Evolutionary conservation across 208 protist genomes (phyloP).

Genomic region (Herpetomonas muscarum): DNA sequence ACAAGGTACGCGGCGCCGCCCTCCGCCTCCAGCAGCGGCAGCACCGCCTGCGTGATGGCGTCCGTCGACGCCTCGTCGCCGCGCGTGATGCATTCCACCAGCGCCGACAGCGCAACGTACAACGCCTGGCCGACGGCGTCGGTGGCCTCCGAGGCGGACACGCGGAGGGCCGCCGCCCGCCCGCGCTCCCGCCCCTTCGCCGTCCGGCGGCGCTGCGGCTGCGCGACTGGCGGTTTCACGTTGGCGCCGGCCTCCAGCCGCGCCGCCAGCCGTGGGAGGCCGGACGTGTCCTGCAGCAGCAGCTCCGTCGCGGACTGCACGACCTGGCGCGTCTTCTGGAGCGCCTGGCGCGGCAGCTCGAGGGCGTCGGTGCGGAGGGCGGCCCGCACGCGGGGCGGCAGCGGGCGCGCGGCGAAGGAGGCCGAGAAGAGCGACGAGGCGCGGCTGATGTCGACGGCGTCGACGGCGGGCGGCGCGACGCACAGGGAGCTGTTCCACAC

Average conservation of each 20-base stretch:
- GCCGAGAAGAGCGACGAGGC: constrained; percentile 43
- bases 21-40: constrained; percentile 34
- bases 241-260: not conserved
- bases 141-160: constrained; percentile 1
- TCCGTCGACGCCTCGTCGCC: constrained; percentile 28
- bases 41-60: constrained; percentile 19
- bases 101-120: constrained; percentile 26
- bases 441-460: constrained; percentile 37
- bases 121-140: constrained; percentile 19
- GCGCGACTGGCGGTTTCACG: not conserved
- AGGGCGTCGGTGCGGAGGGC: constrained; percentile 10
- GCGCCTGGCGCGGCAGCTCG: constrained; percentile 12
- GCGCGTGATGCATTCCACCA: constrained; percentile 35
- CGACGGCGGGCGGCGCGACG: constrained; percentile 34
- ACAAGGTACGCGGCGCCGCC: constrained; percentile 29
- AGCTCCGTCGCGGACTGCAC: constrained; percentile 3
- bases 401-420: constrained; percentile 22
- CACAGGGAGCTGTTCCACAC: constrained; percentile 60
- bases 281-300: not conserved
- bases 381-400: constrained; percentile 37
- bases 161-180: not conserved
- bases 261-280: not conserved
- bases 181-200: not conserved
- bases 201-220: not conserved
- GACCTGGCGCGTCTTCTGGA: constrained; percentile 12